These are phyloP conservation scores for Nevesoporus exiguus DNA, from an alignment of 768 basidiomycete genomes.

Conservation along the genomic window DNA sequence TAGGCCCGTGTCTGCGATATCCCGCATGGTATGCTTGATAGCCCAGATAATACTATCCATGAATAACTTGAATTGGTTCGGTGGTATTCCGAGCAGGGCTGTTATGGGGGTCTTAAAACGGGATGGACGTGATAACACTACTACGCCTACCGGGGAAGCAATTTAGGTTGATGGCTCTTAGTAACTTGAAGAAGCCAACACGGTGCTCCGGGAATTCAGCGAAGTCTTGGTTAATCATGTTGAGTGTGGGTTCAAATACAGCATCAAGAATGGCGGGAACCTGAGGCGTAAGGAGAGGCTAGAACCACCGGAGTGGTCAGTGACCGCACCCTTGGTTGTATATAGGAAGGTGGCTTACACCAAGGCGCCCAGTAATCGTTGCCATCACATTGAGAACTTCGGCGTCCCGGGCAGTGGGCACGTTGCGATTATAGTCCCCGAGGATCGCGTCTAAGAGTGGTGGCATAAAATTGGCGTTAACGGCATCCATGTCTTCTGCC, in stretches of 20 bases:
- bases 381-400: conserved; percentile 98
- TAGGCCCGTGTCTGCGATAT: conserved; percentile 90
- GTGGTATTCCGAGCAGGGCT: conserved; percentile 83
- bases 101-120: background rate
- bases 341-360: conserved; percentile 52
- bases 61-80: conserved; percentile 91
- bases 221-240: conserved; percentile 99
- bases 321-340: background rate
- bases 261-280: conserved; percentile 94
- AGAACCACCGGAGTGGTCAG: conserved; percentile 11
- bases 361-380: conserved; percentile 84
- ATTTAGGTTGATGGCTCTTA: conserved; percentile 86
- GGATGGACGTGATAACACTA: background rate
- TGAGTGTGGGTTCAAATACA: conserved; percentile 93
- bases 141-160: conserved; percentile 87
- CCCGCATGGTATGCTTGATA: conserved; percentile 99
- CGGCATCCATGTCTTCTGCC: conserved; percentile 93
- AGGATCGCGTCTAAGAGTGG: conserved; percentile 94
- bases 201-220: conserved; percentile 98
- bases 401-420: conserved; percentile 89
- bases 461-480: conserved; percentile 90
- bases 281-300: conserved; percentile 89
- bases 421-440: conserved; percentile 95
- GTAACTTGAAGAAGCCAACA: conserved; percentile 92
- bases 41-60: conserved; percentile 99